Evolutionary conservation across 306 rosid species (phyloP).

Genomic region (Abrus pulchellus): DNA sequence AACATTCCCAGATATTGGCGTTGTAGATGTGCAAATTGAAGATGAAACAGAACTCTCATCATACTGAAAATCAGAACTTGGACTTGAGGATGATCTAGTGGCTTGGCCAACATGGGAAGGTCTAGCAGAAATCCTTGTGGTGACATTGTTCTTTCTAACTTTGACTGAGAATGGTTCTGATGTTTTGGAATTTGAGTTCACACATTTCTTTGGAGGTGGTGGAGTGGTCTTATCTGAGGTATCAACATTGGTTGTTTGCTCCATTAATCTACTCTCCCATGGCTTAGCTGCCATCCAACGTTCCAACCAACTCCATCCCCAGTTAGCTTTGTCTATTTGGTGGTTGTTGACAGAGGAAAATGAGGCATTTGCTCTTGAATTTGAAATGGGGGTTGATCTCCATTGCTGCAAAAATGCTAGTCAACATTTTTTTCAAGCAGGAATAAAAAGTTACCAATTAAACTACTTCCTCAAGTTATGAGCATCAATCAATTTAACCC

Average conservation of each 20-base stretch:
- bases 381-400: constrained; percentile 65
- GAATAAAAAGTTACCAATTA: neutral
- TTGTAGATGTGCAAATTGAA: constrained; percentile 78
- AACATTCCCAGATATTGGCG: constrained; percentile 76
- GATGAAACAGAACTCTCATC: constrained; percentile 87
- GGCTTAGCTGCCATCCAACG: constrained; percentile 99
- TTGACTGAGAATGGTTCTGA: constrained; percentile 55
- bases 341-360: constrained; percentile 56
- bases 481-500: no score
- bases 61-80: constrained; percentile 77
- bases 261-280: constrained; percentile 91
- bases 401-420: constrained; percentile 64
- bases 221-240: constrained; percentile 63
- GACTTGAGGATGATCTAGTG: constrained; percentile 78
- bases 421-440: neutral
- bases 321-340: constrained; percentile 66
- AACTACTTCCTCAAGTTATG: neutral
- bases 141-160: constrained; percentile 82
- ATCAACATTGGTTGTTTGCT: constrained; percentile 65
- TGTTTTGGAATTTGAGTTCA: constrained; percentile 53
- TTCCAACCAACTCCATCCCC: constrained; percentile 98
- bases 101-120: constrained; percentile 71
- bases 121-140: constrained; percentile 81
- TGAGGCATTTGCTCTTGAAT: constrained; percentile 52
- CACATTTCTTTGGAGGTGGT: constrained; percentile 61